phyloP scores from a whole-genome alignment of 2,329 filamentous ascomycete genomes.

The Pseudogymnoascus sp. region DNA sequence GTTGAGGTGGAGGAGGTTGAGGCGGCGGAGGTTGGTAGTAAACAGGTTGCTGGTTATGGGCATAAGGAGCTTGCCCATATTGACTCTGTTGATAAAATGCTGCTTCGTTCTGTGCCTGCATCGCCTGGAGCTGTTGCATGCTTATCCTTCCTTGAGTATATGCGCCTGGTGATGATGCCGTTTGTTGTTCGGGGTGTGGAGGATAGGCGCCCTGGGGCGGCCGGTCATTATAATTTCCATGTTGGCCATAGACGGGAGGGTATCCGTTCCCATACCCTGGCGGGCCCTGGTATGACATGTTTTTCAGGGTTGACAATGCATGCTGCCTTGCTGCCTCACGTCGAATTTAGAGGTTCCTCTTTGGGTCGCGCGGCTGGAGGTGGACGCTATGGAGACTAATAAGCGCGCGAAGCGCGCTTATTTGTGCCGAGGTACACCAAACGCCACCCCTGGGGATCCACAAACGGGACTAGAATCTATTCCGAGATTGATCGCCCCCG shows the following conservation, averaged over 20 bases:
- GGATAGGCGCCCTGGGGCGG: constrained; percentile 6
- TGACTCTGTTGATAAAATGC: constrained; percentile 12
- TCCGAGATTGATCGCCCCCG: constrained; percentile 4
- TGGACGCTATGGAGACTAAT: background rate
- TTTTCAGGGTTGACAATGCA: constrained; percentile 7
- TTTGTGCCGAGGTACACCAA: background rate
- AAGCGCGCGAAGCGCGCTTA: background rate
- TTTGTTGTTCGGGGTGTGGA: constrained; percentile 11
- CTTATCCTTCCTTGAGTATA: constrained; percentile 14
- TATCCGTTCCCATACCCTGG: constrained; percentile 20
- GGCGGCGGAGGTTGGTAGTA: constrained; percentile 25
- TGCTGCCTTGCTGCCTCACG: background rate
- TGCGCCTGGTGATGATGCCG: constrained; percentile 9
- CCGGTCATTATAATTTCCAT: background rate
- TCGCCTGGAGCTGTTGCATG: constrained; percentile 16
- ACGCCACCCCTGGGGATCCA: constrained; percentile 5
- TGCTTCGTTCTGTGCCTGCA: constrained; percentile 13
- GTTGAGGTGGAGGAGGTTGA: constrained; percentile 30
- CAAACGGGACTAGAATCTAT: background rate
- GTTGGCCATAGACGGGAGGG: constrained; percentile 3
- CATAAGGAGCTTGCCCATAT: constrained; percentile 22
- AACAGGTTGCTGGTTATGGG: constrained; percentile 22
- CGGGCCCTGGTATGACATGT: constrained; percentile 25
- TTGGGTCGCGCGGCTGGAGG: background rate
- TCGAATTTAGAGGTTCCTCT: constrained; percentile 1